A percentile compares a stretch with the other conserved stretches of the same genome.
Evolutionary conservation across 495 filamentous ascomycete species (phyloP).

Genomic region (Neurospora sp.): DNA sequence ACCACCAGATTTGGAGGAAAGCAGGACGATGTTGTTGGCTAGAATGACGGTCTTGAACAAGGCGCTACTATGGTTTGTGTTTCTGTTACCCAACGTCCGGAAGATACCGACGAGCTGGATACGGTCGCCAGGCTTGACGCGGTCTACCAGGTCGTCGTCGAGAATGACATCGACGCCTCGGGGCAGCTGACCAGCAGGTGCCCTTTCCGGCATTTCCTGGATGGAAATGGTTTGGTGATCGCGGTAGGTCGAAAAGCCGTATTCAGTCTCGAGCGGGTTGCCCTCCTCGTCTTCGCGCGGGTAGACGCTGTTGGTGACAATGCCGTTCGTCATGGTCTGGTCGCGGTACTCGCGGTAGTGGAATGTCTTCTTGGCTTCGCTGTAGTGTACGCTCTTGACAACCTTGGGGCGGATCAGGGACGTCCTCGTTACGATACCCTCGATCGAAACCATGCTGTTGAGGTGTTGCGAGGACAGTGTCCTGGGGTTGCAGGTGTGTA

Average conservation of each 20-base stretch:
- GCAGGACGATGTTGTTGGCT: conserved; percentile 88
- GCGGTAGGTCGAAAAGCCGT: conserved; percentile 88
- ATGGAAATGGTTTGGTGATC: conserved; percentile 98
- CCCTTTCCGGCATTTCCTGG: conserved; percentile 98
- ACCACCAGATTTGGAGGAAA: conserved; percentile 92
- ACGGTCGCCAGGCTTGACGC: conserved; percentile 88
- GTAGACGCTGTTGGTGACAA: conserved; percentile 81
- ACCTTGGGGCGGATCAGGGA: conserved; percentile 93
- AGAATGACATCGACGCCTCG: conserved; percentile 95
- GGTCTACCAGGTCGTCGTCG: conserved; percentile 94
- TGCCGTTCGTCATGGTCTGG: conserved; percentile 90
- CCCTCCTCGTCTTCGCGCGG: conserved; percentile 87
- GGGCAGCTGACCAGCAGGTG: conserved; percentile 90
- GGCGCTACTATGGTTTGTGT: conserved; percentile 73
- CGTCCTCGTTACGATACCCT: conserved; percentile 95
- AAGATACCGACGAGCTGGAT: conserved; percentile 95
- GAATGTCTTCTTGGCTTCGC: conserved; percentile 73
- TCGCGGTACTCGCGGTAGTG: conserved; percentile 80
- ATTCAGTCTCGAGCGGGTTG: conserved; percentile 79
- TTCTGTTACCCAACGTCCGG: conserved; percentile 86
- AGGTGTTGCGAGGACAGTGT: conserved; percentile 81
- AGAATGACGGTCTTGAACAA: conserved; percentile 89
- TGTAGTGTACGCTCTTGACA: conserved; percentile 94
- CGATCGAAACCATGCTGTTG: conserved; percentile 93
- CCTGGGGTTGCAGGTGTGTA: conserved; percentile 88